These are phyloP conservation scores for Stylosanthes scabra DNA, from an alignment of 331 rosid species.

Conservation along the genomic window DNA sequence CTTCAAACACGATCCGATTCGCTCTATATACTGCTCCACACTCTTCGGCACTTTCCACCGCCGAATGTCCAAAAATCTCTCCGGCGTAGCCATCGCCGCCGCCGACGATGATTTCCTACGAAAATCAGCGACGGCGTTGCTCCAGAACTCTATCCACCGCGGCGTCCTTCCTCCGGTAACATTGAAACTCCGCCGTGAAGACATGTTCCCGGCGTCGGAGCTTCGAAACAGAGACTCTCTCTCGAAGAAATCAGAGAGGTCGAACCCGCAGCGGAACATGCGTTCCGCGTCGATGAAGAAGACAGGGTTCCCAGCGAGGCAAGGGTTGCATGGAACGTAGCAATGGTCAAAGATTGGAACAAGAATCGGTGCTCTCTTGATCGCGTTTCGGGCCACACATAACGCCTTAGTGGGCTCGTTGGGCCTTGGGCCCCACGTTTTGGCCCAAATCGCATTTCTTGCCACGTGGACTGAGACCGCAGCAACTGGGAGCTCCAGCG, in stretches of 20 bases:
- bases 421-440: constrained; percentile 80
- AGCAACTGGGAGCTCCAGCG: constrained; percentile 75
- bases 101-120: constrained; percentile 57
- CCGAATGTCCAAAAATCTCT: constrained; percentile 61
- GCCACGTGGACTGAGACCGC: constrained; percentile 83
- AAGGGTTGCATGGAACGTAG: constrained; percentile 87
- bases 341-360: constrained; percentile 90
- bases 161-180: constrained; percentile 64
- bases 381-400: constrained; percentile 68
- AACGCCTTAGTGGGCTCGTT: constrained; percentile 73
- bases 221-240: constrained; percentile 66
- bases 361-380: constrained; percentile 82
- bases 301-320: constrained; percentile 80
- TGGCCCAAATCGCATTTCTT: constrained; percentile 71
- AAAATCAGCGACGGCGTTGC: constrained; percentile 71
- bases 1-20: constrained; percentile 70
- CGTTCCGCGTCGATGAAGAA: constrained; percentile 84
- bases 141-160: constrained; percentile 96
- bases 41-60: constrained; percentile 64
- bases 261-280: constrained; percentile 82
- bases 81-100: constrained; percentile 59
- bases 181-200: constrained; percentile 73
- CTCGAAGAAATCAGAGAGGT: constrained; percentile 82
- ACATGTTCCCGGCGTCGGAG: constrained; percentile 65
- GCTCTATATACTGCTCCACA: constrained; percentile 71